Conservation (phyloP, 495 filamentous ascomycete genomes). For the Melanomma pulvis-pyrius region DNA sequence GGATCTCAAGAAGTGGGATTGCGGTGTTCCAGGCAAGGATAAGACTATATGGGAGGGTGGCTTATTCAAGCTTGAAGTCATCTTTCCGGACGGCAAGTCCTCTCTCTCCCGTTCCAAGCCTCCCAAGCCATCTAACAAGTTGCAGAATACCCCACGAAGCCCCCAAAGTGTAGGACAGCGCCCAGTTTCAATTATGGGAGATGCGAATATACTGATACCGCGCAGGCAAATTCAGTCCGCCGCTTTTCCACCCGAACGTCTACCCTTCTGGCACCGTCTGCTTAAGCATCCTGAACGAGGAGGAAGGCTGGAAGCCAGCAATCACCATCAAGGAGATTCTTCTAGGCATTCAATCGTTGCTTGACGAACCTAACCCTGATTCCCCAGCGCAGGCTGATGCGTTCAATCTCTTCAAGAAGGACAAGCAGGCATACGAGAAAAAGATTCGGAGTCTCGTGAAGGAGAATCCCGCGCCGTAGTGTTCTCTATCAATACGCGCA, state of each 20-base stretch:
- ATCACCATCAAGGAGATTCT: slow-evolving; percentile 98
- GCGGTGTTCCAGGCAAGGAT: slow-evolving; percentile 91
- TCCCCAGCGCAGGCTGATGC: slow-evolving; percentile 96
- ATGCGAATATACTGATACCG: slow-evolving; percentile 1
- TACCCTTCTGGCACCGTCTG: slow-evolving; percentile 98
- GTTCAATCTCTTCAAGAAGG: slow-evolving; percentile 95
- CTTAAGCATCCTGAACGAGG: slow-evolving; percentile 96
- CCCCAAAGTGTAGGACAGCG: slow-evolving; percentile 78
- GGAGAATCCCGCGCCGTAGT: slow-evolving; percentile 72
- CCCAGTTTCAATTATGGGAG: not conserved
- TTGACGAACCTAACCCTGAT: slow-evolving; percentile 96
- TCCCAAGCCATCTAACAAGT: slow-evolving; percentile 12
- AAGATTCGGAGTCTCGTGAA: slow-evolving; percentile 83
- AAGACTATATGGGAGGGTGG: slow-evolving; percentile 97
- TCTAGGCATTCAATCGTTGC: slow-evolving; percentile 89
- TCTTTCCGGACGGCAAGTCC: slow-evolving; percentile 88
- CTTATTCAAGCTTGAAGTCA: slow-evolving; percentile 88
- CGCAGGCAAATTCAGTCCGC: slow-evolving; percentile 92
- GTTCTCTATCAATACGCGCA: no score
- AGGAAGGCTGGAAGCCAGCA: slow-evolving; percentile 96
- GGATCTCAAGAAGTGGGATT: slow-evolving; percentile 95
- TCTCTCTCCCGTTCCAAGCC: not conserved
- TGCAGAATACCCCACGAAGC: slow-evolving; percentile 96
- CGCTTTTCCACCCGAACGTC: slow-evolving; percentile 98
- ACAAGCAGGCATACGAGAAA: slow-evolving; percentile 81